A percentile compares a stretch with the other conserved stretches of the same genome.
phyloP scores from a whole-genome alignment of 2,329 filamentous ascomycete genomes.

The Aspergillus udagawae region DNA sequence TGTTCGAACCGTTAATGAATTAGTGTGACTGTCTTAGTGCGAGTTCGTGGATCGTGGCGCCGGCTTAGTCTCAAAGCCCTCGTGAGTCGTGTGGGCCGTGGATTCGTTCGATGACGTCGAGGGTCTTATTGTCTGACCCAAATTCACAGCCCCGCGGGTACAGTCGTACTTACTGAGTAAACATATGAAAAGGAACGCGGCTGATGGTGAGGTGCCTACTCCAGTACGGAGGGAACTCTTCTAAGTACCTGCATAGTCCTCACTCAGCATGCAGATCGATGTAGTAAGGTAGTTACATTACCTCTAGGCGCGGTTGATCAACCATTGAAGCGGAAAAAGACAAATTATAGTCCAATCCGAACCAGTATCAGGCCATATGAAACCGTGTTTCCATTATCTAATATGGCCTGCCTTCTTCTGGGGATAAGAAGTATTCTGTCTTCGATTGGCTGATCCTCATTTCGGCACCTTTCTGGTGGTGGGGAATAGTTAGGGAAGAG shows the following conservation, averaged over 20 bases:
- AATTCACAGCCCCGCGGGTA: background rate
- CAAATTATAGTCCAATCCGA: background rate
- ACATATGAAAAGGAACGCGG: background rate
- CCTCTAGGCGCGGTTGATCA: background rate
- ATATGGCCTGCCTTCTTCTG: background rate
- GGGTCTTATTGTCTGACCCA: background rate
- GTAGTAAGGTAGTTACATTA: background rate
- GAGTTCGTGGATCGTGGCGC: slow-evolving; percentile 14
- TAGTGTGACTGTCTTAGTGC: slow-evolving; percentile 5
- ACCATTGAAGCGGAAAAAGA: background rate
- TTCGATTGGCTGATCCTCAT: background rate
- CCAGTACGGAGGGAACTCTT: background rate
- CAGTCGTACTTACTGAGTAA: background rate
- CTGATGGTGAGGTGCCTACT: background rate
- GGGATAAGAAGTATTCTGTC: background rate
- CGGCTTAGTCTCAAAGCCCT: slow-evolving; percentile 7
- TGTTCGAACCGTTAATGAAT: slow-evolving; percentile 7
- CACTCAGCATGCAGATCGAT: background rate
- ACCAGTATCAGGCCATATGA: background rate
- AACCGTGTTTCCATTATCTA: background rate
- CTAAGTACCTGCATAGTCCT: background rate
- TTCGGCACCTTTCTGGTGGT: background rate
- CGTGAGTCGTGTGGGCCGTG: slow-evolving; percentile 7
- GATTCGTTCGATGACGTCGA: slow-evolving; percentile 4
- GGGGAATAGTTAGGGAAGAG: background rate